Conservation (phyloP, 169 alveolate genomes). For the Cyclospora cayetanensis region DNA sequence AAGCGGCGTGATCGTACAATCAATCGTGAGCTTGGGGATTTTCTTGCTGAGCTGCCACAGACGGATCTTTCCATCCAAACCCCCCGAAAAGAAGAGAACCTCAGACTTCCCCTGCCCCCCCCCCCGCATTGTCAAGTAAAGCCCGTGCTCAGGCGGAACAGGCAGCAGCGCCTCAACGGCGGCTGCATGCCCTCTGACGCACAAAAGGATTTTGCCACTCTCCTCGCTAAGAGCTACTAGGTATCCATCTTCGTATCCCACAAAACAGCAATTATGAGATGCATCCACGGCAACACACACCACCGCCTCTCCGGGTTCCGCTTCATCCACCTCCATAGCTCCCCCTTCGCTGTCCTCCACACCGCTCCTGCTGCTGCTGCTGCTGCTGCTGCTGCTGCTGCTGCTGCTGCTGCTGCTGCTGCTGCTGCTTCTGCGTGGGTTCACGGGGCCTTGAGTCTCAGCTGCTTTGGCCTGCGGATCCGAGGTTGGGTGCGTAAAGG, state of each 20-base stretch:
- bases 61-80: background rate
- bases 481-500: background rate
- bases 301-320: background rate
- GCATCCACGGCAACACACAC: conserved; percentile 2
- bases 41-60: background rate
- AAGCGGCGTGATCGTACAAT: background rate
- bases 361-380: conserved; percentile 32
- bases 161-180: conserved; percentile 27
- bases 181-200: background rate
- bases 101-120: background rate
- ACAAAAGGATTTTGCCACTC: background rate
- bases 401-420: conserved; percentile 56
- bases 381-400: conserved; percentile 12
- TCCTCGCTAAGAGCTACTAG: background rate
- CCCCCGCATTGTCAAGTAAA: background rate
- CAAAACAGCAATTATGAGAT: background rate
- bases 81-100: background rate
- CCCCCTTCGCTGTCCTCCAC: no score
- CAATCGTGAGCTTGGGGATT: background rate
- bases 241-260: background rate
- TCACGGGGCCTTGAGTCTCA: no score
- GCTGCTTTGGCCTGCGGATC: background rate
- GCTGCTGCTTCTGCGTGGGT: background rate
- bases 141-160: background rate
- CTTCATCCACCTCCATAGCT: background rate